phyloP scores from a whole-genome alignment of 306 rosid species.

The Ceratonia siliqua region DNA sequence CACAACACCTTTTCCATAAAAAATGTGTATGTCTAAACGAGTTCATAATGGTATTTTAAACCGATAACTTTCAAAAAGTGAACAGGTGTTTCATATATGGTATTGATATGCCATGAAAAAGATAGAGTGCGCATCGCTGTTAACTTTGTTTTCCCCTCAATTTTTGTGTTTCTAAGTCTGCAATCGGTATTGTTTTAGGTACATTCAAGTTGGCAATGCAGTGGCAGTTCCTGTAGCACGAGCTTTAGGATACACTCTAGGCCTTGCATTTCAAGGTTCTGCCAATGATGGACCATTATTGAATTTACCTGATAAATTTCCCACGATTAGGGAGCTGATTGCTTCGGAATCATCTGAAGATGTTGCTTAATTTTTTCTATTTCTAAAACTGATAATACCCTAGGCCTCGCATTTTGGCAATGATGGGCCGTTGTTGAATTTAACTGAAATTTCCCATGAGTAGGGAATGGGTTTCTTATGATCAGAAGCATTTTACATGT shows the following conservation, averaged over 20 bases:
- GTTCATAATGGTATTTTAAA: neutral
- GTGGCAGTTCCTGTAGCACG: constrained; percentile 86
- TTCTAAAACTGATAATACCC: neutral
- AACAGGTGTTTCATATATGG: too few species aligned
- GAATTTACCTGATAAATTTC: constrained; percentile 55
- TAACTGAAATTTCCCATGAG: neutral
- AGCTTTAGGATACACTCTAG: constrained; percentile 72
- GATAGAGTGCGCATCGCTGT: neutral
- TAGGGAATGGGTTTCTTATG: neutral
- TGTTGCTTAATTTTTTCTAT: constrained; percentile 18
- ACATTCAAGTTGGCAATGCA: constrained; percentile 89
- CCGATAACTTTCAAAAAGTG: too few species aligned
- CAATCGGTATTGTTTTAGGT: constrained; percentile 45
- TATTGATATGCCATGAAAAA: neutral
- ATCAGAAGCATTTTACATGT: neutral
- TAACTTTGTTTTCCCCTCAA: neutral
- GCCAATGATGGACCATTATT: constrained; percentile 32
- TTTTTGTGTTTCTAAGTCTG: neutral
- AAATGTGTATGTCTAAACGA: too few species aligned
- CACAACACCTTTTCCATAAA: neutral
- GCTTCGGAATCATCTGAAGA: constrained; percentile 51
- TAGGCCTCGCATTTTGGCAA: neutral
- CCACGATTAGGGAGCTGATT: constrained; percentile 34
- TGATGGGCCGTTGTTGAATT: neutral
- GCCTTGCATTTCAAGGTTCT: constrained; percentile 56